Percentiles rank a stretch among this genome's conserved stretches.
These are phyloP conservation scores for Jamesozyma hellenica DNA, from an alignment of 805 yeast genomes.

Conservation along the genomic window DNA sequence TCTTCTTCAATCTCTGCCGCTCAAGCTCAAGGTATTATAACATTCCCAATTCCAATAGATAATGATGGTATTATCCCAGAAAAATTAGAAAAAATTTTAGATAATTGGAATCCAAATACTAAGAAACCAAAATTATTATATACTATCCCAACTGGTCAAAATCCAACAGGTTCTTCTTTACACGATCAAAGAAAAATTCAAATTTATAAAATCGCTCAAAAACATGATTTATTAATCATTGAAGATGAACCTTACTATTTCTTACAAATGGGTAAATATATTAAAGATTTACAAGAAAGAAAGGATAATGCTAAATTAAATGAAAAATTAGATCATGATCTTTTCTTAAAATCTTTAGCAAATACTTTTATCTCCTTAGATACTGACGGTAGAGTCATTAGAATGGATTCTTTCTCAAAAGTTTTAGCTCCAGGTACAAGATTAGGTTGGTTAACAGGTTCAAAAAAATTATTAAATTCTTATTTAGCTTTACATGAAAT, in stretches of 20 bases:
- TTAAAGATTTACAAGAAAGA: conserved; percentile 33
- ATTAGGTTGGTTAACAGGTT: conserved; percentile 83
- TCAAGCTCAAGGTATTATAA: conserved; percentile 55
- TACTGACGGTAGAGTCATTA: conserved; percentile 77
- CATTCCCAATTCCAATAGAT: conserved; percentile 72
- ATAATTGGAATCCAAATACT: conserved; percentile 53
- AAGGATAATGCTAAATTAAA: conserved; percentile 7
- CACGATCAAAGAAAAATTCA: conserved; percentile 64
- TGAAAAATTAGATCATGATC: conserved; percentile 41
- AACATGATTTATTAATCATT: conserved; percentile 75
- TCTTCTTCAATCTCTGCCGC: conserved; percentile 79
- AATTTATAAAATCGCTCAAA: conserved; percentile 68
- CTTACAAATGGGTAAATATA: conserved; percentile 81
- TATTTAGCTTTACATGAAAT: conserved; percentile 68
- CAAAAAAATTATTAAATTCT: conserved; percentile 52
- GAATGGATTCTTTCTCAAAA: conserved; percentile 86
- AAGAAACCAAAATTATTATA: conserved; percentile 80
- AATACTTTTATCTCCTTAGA: conserved; percentile 70
- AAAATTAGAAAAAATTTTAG: conserved; percentile 49
- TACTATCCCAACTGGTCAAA: conserved; percentile 93
- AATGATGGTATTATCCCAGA: conserved; percentile 69
- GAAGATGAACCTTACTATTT: conserved; percentile 98
- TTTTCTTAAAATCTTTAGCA: conserved; percentile 56
- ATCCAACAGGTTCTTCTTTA: conserved; percentile 90
- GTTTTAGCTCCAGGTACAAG: conserved; percentile 87